These are phyloP conservation scores for Microbotryomycetes sp. DNA, from an alignment of 1,284 basidiomycete species.

Conservation along the genomic window DNA sequence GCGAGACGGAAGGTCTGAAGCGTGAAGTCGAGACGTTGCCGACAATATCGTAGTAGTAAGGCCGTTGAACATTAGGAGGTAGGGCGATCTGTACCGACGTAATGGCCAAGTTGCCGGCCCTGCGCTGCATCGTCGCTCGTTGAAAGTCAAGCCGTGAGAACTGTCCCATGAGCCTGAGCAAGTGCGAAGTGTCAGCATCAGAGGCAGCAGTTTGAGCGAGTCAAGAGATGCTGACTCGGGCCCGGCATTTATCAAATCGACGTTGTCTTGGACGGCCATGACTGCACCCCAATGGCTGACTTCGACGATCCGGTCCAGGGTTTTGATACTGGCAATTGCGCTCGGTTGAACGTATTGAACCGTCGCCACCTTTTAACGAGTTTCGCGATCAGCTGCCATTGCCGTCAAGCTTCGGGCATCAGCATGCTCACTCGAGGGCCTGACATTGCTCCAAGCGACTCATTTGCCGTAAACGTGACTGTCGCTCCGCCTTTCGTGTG, in stretches of 20 bases:
- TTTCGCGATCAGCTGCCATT: conserved; percentile 55
- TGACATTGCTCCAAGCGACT: not conserved
- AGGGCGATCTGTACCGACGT: conserved; percentile 63
- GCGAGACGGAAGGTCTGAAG: conserved; percentile 61
- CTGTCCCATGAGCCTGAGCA: conserved; percentile 75
- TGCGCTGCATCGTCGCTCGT: conserved; percentile 59
- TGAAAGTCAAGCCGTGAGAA: conserved; percentile 91
- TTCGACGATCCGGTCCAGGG: conserved; percentile 70
- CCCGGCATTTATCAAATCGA: conserved; percentile 77
- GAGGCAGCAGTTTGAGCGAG: not conserved
- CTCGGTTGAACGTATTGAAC: conserved; percentile 75
- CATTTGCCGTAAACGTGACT: conserved; percentile 25
- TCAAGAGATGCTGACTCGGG: conserved; percentile 56
- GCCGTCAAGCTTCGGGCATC: not conserved
- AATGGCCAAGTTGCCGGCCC: conserved; percentile 45
- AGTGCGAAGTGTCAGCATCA: not conserved
- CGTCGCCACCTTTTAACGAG: conserved; percentile 55
- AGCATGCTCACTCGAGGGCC: not conserved
- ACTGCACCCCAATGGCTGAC: conserved; percentile 96
- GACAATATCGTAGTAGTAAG: conserved; percentile 82
- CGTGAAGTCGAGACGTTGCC: conserved; percentile 95
- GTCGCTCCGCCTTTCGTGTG: conserved; percentile 27
- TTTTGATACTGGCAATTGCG: conserved; percentile 68
- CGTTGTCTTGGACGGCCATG: conserved; percentile 83
- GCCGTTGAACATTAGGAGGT: conserved; percentile 67